Evolutionary conservation across 805 yeast species (phyloP), one percentile per base, ranked within the genome.

Genomic region (Saccharomycopsis sp.): DNA sequence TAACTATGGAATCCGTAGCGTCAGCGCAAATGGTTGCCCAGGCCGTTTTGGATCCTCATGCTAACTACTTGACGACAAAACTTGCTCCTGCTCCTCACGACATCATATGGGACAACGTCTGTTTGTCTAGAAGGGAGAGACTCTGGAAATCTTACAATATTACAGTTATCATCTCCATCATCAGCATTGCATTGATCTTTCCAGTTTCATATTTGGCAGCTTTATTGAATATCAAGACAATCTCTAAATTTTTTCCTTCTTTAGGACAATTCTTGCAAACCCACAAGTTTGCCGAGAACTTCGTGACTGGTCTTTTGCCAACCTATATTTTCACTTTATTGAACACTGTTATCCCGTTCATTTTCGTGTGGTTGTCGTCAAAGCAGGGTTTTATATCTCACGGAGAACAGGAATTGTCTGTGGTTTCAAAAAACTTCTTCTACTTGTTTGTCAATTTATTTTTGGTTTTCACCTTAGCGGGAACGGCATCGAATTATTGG

Each of bases 41-140:
- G 69, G 94, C 97, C 0, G 91, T 92, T 0, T 70, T 94, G 58
- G 97, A 91, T 67, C 97, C 97, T 0, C 80, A 88, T 58, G 90
- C 94, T 5, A 85, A 88, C 67, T 88, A 84, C 58, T 74, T 94
- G 55, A 88, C 91, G 40, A 87, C 97, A 2, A 76, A 80, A 47
- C 73, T 91, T 57, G 98, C 98, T 0, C 98, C 98, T 0, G 96
- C 98, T 1, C 98, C 98, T 2, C 92, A 87, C 66, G 99, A 92
- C 68, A 87, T 92, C 23, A 84, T 89, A 47, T 92, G 99, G 99
- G 87, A 84, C 58, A 90, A 91, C 66, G 81, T 90, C 40, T 91
- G 95, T 64, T 73, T 91, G 66, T 83, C 95, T 0, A 77, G 96
- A 57, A 77, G 75, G 56, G 91, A 89, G 64, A 75, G 97, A 59